Percentiles rank a stretch among this genome's conserved stretches.
phyloP scores from a whole-genome alignment of 164 flowering plant genomes.

The Macadamia tetraphylla region DNA sequence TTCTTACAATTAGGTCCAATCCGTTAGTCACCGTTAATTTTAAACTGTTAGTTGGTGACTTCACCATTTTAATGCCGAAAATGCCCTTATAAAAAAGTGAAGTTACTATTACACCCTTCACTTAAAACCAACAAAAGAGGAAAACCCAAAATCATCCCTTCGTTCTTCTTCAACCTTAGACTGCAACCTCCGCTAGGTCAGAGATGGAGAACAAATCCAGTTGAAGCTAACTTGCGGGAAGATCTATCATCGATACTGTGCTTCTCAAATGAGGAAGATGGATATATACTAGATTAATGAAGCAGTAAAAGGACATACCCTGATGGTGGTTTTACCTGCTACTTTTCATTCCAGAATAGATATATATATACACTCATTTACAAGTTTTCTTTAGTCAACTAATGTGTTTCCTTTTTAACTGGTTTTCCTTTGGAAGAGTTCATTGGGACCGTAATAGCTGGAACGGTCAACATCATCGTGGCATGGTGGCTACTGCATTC shows the following conservation, averaged over 20 bases:
- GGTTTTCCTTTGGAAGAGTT: conserved; percentile 25
- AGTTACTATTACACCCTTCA: no score
- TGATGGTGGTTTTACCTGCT: conserved; percentile 60
- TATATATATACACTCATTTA: neutral
- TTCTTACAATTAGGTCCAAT: no score
- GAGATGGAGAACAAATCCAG: no score
- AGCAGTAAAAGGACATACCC: conserved; percentile 58
- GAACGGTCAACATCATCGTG: conserved; percentile 48
- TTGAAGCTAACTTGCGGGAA: conserved; percentile 27
- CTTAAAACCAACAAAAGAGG: no score
- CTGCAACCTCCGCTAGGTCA: no score
- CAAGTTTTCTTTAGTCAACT: neutral
- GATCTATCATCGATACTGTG: conserved; percentile 26
- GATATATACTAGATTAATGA: conserved; percentile 82
- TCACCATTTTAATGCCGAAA: no score
- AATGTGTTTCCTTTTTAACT: neutral
- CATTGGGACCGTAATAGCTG: conserved; percentile 66
- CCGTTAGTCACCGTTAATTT: no score
- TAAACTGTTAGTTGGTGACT: no score
- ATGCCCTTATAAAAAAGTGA: no score
- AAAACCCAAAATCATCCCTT: no score
- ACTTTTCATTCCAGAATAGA: conserved; percentile 14
- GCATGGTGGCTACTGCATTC: conserved; percentile 61
- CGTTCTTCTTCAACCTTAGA: no score
- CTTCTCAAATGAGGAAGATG: conserved; percentile 30